Conservation (phyloP, 2,329 filamentous ascomycete genomes). For the Fusarium sp. region DNA sequence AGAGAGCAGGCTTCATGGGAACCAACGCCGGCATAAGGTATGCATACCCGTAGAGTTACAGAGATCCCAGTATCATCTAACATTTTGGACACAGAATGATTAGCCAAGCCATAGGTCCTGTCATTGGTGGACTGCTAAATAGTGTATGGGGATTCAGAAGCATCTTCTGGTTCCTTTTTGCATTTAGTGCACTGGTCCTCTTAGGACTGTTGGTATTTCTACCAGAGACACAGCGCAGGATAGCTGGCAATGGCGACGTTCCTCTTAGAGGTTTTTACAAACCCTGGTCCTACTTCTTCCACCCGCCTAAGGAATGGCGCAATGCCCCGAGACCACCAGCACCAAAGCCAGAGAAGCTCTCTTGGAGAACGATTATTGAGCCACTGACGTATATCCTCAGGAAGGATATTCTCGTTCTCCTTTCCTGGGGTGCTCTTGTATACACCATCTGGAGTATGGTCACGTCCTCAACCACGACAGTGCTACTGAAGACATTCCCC, state of each 20-base stretch:
- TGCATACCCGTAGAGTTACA: background rate
- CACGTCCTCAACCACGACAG: constrained; percentile 22
- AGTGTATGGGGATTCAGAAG: constrained; percentile 45
- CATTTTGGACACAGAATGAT: constrained; percentile 10
- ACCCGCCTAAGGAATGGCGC: background rate
- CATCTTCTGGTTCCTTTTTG: constrained; percentile 47
- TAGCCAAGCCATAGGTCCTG: constrained; percentile 46
- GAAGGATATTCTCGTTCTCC: constrained; percentile 56
- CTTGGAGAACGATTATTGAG: background rate
- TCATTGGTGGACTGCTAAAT: constrained; percentile 47
- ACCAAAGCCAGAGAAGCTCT: background rate
- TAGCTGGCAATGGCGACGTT: background rate
- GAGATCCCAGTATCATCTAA: background rate
- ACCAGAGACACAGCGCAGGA: background rate
- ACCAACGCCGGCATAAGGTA: constrained; percentile 20
- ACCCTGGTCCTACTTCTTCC: background rate
- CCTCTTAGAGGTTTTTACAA: background rate
- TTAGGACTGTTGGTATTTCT: background rate
- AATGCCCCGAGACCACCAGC: background rate
- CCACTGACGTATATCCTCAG: constrained; percentile 39
- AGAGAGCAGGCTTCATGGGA: constrained; percentile 38
- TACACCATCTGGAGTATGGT: constrained; percentile 61
- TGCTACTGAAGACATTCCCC: constrained; percentile 45
- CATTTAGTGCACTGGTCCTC: constrained; percentile 34
- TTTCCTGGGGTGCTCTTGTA: constrained; percentile 53